phyloP scores from a whole-genome alignment of 176 grass and related monocot species.

The Poa pratensis region DNA sequence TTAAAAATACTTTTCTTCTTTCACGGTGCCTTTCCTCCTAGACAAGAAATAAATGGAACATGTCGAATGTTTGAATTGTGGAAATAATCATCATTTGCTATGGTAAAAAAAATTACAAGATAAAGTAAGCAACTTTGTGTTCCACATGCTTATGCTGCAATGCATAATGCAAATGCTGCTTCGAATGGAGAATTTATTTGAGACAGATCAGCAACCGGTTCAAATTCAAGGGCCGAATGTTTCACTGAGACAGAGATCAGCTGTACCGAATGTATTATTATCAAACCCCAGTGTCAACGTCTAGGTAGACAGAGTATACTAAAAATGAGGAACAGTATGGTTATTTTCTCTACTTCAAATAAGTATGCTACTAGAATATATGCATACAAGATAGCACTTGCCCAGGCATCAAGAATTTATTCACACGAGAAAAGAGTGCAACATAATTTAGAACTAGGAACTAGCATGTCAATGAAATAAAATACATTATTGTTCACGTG shows the following conservation, averaged over 20 bases:
- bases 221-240: not conserved
- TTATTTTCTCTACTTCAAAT: not conserved
- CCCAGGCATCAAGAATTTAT: not conserved
- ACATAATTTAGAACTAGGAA: not conserved
- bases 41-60: constrained; percentile 10
- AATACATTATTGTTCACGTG: not conserved
- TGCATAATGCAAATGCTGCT: not conserved
- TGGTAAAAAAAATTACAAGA: not conserved
- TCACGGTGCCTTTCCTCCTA: not conserved
- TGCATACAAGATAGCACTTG: not conserved
- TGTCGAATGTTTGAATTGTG: not conserved
- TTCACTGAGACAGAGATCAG: not conserved
- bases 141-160: not conserved
- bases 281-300: not conserved
- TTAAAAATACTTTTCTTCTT: constrained; percentile 6
- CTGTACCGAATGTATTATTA: not conserved
- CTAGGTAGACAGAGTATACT: not conserved
- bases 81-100: not conserved
- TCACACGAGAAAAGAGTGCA: constrained; percentile 2
- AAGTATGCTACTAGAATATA: not conserved
- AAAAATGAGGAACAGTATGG: not conserved
- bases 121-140: not conserved
- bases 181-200: not conserved
- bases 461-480: not conserved
- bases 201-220: not conserved